Evolutionary conservation across 2,329 filamentous ascomycete genomes (phyloP).

Genomic region (Elsinoe fawcettii): DNA sequence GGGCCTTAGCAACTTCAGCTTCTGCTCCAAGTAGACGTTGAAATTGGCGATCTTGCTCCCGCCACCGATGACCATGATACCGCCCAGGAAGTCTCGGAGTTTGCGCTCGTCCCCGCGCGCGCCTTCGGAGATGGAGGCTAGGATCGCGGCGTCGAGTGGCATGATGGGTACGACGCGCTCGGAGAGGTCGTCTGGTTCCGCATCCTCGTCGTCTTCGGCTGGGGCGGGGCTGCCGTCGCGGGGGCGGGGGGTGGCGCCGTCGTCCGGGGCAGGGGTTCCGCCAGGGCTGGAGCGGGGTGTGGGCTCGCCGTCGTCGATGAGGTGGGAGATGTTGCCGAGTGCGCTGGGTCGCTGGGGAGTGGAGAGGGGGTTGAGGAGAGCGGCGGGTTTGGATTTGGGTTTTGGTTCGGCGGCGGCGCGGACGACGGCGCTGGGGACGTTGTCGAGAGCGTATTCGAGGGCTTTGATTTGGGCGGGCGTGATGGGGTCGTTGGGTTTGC

Average conservation of each 20-base stretch:
- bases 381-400: conserved; percentile 49
- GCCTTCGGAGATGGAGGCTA: conserved; percentile 81
- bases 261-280: conserved; percentile 79
- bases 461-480: conserved; percentile 74
- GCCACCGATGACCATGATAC: conserved; percentile 85
- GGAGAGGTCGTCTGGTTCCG: conserved; percentile 39
- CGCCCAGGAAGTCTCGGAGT: conserved; percentile 77
- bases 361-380: conserved; percentile 15
- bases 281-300: conserved; percentile 81
- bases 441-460: conserved; percentile 43
- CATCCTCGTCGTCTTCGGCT: conserved; percentile 42
- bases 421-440: conserved; percentile 33
- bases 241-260: conserved; percentile 52
- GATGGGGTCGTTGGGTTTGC: conserved; percentile 80
- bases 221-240: conserved; percentile 36
- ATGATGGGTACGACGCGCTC: conserved; percentile 68
- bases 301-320: conserved; percentile 58
- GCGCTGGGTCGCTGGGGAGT: conserved; percentile 26
- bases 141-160: conserved; percentile 79
- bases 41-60: conserved; percentile 75
- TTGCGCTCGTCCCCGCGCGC: conserved; percentile 87
- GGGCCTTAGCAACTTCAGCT: conserved; percentile 58
- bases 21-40: conserved; percentile 73
- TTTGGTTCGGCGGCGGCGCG: conserved; percentile 44
- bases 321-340: conserved; percentile 61